Evolutionary conservation across 345 rosid species (phyloP), one percentile per base, ranked within the genome.

Genomic region (Hibiscus tridactylites): DNA sequence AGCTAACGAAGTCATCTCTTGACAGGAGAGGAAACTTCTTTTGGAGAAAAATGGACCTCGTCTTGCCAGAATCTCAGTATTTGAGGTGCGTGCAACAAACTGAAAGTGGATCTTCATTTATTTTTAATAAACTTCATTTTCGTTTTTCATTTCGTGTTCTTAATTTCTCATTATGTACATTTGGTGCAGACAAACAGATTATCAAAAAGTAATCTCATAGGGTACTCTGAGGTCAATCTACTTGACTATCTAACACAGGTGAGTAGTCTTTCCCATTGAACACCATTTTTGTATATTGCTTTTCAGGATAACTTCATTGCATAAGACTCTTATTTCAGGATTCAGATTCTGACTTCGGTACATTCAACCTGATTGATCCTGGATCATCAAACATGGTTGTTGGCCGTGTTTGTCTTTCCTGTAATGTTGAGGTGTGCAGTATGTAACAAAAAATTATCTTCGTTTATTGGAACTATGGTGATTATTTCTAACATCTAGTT

Each of bases 11-110:
- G 52, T 37, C 75, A 65, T 77, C 58, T 67, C 68, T 76, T 9
- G n/a, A 66, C 79, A 94, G 98, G 96, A 94, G 71, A 94, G 89
- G 82, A 94, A 94, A 75, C 88, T 94, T 80, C 88, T 91, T 16
- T 81, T 94, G 87, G 98, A 91, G 69, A 87, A 74, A 68, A 86
- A 84, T 76, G 97, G 96, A 47, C 91, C 98, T 75, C 89, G 80
- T 79, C 78, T 90, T 79, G 95, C 86, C 35, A 88, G 97, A 75
- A 79, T 94, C 77, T 94, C 97, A 6, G 88, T 94, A 16, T 86
- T 83, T 75, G 96, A 94, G 96, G 98, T 91, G 72, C 74, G 73
- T 74, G 74, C 69, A 29, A 35, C 66, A 29, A 74, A 11, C 68
- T 59, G 63, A 26, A 24, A 47, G 56, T 46, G 37, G 7, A 66